phyloP scores from a whole-genome alignment of 1,139 yeast species.

The Magnusiomyces sp. region DNA sequence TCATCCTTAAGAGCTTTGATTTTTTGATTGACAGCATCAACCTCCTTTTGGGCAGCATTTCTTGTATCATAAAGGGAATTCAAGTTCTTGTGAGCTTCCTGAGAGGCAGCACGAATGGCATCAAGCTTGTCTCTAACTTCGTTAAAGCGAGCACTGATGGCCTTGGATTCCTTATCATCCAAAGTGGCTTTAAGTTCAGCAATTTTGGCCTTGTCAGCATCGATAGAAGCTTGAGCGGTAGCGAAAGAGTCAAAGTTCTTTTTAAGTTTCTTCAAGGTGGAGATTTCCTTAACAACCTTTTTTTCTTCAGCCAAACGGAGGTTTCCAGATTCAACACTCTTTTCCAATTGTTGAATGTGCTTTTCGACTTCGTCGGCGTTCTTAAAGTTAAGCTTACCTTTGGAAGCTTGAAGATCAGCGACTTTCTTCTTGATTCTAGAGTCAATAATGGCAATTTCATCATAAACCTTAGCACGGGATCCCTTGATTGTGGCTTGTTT shows the following conservation, averaged over 20 bases:
- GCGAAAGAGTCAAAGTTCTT: slow-evolving; percentile 72
- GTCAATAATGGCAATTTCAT: slow-evolving; percentile 68
- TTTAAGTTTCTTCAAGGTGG: slow-evolving; percentile 69
- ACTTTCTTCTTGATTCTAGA: slow-evolving; percentile 66
- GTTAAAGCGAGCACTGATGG: slow-evolving; percentile 43
- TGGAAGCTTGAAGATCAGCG: slow-evolving; percentile 61
- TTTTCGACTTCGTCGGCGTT: slow-evolving; percentile 69
- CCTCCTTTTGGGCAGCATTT: slow-evolving; percentile 56
- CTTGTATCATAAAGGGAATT: slow-evolving; percentile 57
- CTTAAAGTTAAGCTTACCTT: slow-evolving; percentile 63
- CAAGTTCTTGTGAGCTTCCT: slow-evolving; percentile 59
- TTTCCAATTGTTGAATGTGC: slow-evolving; percentile 63
- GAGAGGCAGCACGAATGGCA: slow-evolving; percentile 50
- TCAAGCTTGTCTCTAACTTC: slow-evolving; percentile 58
- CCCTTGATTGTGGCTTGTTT: slow-evolving; percentile 63
- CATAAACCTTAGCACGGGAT: slow-evolving; percentile 59
- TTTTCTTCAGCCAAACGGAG: slow-evolving; percentile 90
- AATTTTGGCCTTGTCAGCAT: slow-evolving; percentile 69
- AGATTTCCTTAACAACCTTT: slow-evolving; percentile 75
- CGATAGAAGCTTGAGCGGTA: slow-evolving; percentile 70
- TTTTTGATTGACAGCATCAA: slow-evolving; percentile 54
- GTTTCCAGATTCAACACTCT: slow-evolving; percentile 66
- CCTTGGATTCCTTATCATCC: slow-evolving; percentile 55
- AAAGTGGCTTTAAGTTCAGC: slow-evolving; percentile 65
- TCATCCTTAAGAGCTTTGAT: slow-evolving; percentile 46